phyloP scores from a whole-genome alignment of 108 stramenopile species.

The Pseudonitzschia multiseries region DNA sequence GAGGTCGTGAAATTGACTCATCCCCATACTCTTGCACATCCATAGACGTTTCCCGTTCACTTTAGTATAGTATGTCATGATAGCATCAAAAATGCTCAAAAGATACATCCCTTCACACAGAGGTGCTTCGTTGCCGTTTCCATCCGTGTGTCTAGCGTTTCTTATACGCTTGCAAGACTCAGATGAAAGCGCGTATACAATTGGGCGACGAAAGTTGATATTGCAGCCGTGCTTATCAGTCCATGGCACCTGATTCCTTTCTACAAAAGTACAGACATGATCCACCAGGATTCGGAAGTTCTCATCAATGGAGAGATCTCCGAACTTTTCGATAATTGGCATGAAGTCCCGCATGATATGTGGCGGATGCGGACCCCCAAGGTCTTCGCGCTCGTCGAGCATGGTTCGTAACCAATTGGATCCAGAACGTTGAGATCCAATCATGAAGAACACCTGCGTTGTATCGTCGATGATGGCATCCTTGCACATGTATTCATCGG shows the following conservation, averaged over 20 bases:
- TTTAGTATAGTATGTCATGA: conserved; percentile 28
- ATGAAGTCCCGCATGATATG: conserved; percentile 41
- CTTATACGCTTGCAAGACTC: conserved; percentile 4
- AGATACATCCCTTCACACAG: conserved; percentile 27
- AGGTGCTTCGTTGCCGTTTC: conserved; percentile 8
- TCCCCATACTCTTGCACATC: conserved; percentile 47
- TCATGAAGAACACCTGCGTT: conserved; percentile 34
- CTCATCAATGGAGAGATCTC: conserved; percentile 23
- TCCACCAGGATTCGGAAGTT: conserved; percentile 37
- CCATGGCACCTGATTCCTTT: conserved; percentile 47
- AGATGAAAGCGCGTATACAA: background rate
- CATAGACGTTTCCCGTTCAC: conserved; percentile 39
- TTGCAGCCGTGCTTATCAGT: conserved; percentile 23
- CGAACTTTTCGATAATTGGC: conserved; percentile 30
- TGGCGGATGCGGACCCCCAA: conserved; percentile 37
- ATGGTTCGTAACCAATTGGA: conserved; percentile 38
- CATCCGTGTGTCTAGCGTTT: conserved; percentile 3
- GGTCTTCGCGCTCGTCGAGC: conserved; percentile 33
- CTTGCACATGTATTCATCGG: conserved; percentile 32
- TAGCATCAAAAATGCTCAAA: conserved; percentile 34
- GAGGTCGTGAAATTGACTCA: conserved; percentile 29
- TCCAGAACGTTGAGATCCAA: conserved; percentile 36
- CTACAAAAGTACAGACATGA: conserved; percentile 46
- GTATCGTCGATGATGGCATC: conserved; percentile 50
- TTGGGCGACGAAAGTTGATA: conserved; percentile 23